Percentiles rank a stretch among this genome's conserved stretches.
These are phyloP conservation scores for Fraxinus quadrangulata DNA, from an alignment of 257 asterid genomes.

Conservation along the genomic window DNA sequence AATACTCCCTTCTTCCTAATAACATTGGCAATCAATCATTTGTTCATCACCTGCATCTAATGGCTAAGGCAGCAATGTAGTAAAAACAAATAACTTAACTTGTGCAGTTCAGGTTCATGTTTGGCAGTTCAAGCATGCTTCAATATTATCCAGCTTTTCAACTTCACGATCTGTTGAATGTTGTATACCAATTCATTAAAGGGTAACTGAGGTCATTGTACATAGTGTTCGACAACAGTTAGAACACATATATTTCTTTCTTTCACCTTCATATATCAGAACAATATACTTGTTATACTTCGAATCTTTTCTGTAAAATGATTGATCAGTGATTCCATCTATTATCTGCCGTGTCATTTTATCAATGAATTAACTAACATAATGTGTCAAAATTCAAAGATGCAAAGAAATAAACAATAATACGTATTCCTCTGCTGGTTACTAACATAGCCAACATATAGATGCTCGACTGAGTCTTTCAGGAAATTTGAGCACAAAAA, in stretches of 20 bases:
- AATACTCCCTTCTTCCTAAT: background rate
- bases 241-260: too few species aligned
- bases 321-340: background rate
- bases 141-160: background rate
- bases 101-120: background rate
- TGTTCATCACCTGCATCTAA: background rate
- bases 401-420: background rate
- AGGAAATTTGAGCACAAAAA: background rate
- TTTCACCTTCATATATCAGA: background rate
- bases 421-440: background rate
- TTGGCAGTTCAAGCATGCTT: background rate
- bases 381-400: background rate
- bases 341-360: background rate
- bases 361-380: background rate
- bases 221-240: background rate
- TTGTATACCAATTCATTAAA: background rate
- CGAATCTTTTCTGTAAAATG: background rate
- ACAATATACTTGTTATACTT: background rate
- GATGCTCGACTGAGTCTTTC: too few species aligned
- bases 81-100: too few species aligned
- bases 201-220: background rate
- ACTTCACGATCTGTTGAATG: background rate
- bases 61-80: too few species aligned
- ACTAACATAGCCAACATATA: too few species aligned
- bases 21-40: background rate